Conservation (phyloP, 768 basidiomycete genomes). For the Pleurotus tuber-regium region DNA sequence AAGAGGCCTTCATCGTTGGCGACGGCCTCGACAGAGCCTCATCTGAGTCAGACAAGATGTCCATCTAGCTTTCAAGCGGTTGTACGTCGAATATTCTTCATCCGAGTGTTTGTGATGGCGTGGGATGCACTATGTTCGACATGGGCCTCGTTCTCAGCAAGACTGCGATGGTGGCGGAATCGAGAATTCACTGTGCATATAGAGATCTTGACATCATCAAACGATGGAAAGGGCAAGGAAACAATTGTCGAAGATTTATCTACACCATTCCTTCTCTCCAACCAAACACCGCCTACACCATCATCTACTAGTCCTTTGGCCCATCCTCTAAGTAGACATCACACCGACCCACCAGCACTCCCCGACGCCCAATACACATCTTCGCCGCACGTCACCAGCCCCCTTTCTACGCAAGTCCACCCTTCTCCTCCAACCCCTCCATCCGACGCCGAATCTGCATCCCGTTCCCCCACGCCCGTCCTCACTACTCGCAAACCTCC, state of each 20-base stretch:
- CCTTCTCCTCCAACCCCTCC: constrained; percentile 14
- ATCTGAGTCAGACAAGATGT: constrained; percentile 23
- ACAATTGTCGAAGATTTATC: constrained; percentile 1
- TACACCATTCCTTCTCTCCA: too few species aligned
- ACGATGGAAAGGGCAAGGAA: constrained; percentile 19
- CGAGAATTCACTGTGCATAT: background rate
- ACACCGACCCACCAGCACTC: background rate
- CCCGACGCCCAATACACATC: background rate
- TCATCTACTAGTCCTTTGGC: background rate
- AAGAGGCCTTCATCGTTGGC: constrained; percentile 22
- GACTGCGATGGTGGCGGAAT: background rate
- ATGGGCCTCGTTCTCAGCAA: constrained; percentile 45
- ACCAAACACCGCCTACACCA: too few species aligned
- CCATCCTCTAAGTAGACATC: background rate
- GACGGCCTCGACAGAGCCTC: constrained; percentile 23
- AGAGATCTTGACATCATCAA: background rate
- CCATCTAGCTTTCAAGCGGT: constrained; percentile 39
- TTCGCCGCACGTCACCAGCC: background rate
- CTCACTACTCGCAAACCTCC: constrained; percentile 55
- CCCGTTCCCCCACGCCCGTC: constrained; percentile 51
- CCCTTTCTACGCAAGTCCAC: constrained; percentile 12
- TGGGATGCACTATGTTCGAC: constrained; percentile 69
- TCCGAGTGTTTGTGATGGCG: constrained; percentile 64
- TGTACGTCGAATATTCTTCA: constrained; percentile 63
- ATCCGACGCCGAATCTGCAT: constrained; percentile 21